Evolutionary conservation across 257 asterid species (phyloP).

Genomic region (Penstemon davidsonii): DNA sequence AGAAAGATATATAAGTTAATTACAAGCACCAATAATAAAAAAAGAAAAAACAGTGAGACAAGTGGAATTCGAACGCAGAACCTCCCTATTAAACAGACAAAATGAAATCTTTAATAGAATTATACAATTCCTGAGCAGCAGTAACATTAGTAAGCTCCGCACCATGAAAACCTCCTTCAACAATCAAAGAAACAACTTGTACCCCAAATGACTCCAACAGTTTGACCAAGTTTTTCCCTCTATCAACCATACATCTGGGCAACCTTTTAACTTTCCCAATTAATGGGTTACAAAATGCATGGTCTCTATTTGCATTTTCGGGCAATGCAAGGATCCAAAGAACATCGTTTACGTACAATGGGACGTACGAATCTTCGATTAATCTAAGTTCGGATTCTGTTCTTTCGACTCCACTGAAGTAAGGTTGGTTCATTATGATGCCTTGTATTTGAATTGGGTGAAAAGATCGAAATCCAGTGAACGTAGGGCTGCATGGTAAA

Average conservation of each 20-base stretch:
- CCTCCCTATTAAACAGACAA: too few relatives aligned
- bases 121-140: constrained; percentile 26
- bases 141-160: constrained; percentile 18
- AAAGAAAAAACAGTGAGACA: too few relatives aligned
- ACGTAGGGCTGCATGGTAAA: constrained; percentile 21
- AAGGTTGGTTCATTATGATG: constrained; percentile 28
- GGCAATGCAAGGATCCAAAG: constrained; percentile 29
- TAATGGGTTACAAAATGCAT: constrained; percentile 14
- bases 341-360: constrained; percentile 16
- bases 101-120: constrained; percentile 18
- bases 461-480: constrained; percentile 7
- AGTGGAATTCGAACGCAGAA: too few relatives aligned
- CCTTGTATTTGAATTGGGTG: constrained; percentile 14
- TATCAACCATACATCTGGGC: constrained; percentile 20
- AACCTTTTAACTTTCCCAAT: background rate
- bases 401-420: constrained; percentile 16
- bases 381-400: constrained; percentile 18
- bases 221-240: constrained; percentile 14
- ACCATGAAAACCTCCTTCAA: constrained; percentile 26
- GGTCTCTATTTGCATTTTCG: constrained; percentile 2
- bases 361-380: constrained; percentile 10
- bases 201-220: constrained; percentile 24
- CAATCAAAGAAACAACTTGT: constrained; percentile 16
- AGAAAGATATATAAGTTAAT: too few relatives aligned
- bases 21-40: too few relatives aligned